Evolutionary conservation across 1,284 basidiomycete genomes (phyloP).

Genomic region (Cystobasidiaceae sp.): DNA sequence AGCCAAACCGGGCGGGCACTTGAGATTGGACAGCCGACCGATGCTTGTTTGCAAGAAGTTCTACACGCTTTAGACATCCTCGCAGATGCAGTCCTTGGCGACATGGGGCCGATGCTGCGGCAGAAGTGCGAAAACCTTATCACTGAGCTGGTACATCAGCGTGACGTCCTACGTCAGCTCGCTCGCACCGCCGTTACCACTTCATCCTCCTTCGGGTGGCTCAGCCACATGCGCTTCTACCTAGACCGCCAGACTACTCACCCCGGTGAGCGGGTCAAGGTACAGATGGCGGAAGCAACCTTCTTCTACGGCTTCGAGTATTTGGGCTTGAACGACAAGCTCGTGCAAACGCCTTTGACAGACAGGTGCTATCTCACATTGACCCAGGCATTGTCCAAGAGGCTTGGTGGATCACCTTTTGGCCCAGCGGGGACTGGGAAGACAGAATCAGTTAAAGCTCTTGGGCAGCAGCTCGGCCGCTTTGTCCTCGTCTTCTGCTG

Average conservation of each 20-base stretch:
- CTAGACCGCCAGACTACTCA: conserved; percentile 65
- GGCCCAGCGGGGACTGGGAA: conserved; percentile 98
- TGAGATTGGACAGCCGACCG: conserved; percentile 56
- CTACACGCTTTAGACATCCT: conserved; percentile 82
- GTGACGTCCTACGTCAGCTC: conserved; percentile 83
- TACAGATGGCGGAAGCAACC: conserved; percentile 81
- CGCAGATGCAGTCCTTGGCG: conserved; percentile 89
- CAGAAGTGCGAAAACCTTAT: conserved; percentile 98
- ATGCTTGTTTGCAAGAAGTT: conserved; percentile 68
- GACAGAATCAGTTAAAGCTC: conserved; percentile 98
- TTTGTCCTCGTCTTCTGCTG: conserved; percentile 99
- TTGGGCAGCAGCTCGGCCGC: conserved; percentile 93
- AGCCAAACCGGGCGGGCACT: conserved; percentile 71
- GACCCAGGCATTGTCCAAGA: conserved; percentile 90
- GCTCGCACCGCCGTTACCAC: conserved; percentile 63
- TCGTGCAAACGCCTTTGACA: conserved; percentile 98
- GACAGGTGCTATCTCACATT: conserved; percentile 94
- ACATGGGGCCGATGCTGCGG: conserved; percentile 79
- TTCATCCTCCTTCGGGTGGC: conserved; percentile 77
- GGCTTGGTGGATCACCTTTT: conserved; percentile 94
- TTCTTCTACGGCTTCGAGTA: conserved; percentile 99
- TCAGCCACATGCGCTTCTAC: conserved; percentile 99
- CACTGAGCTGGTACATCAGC: conserved; percentile 96
- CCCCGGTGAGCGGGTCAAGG: conserved; percentile 64
- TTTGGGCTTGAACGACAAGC: conserved; percentile 88